Conservation (phyloP, 202 grass and related monocot species). For the Zizania palustris region DNA sequence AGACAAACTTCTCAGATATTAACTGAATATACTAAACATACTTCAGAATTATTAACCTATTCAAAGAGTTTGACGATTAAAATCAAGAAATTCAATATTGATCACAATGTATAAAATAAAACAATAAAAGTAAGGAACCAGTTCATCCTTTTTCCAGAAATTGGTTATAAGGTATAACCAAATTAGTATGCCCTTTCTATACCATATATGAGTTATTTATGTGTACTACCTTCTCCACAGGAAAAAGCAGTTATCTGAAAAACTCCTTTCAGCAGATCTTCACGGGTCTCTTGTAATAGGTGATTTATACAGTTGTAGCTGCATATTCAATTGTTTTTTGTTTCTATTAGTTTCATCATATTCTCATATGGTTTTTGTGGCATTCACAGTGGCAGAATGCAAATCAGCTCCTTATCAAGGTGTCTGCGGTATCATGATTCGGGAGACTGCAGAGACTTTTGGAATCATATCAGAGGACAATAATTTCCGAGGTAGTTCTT, state of each 20-base stretch:
- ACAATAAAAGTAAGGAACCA: not conserved
- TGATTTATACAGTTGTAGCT: conserved; percentile 36
- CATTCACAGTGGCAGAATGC: conserved; percentile 69
- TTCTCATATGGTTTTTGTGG: conserved; percentile 23
- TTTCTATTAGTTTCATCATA: conserved; percentile 26
- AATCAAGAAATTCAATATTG: conserved; percentile 33
- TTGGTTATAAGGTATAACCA: conserved; percentile 5
- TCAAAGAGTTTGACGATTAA: conserved; percentile 15
- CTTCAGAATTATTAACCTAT: conserved; percentile 4
- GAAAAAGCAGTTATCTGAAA: conserved; percentile 69
- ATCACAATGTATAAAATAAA: not conserved
- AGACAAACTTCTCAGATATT: not conserved
- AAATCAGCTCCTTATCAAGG: conserved; percentile 64
- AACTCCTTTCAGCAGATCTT: conserved; percentile 75
- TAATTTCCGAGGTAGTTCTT: conserved; percentile 52
- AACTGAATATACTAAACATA: not conserved
- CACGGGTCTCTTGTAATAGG: conserved; percentile 75
- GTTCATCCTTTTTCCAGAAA: conserved; percentile 5
- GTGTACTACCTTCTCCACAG: conserved; percentile 42
- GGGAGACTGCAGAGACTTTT: conserved; percentile 86
- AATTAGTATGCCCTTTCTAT: conserved; percentile 13
- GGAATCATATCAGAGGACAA: conserved; percentile 78
- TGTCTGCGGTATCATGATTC: conserved; percentile 74
- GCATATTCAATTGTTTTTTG: conserved; percentile 2
- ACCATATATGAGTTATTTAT: no score